Evolutionary conservation across 345 rosid species (phyloP), one percentile per base, ranked within the genome.

Genomic region (Melaleuca quinquenervia): DNA sequence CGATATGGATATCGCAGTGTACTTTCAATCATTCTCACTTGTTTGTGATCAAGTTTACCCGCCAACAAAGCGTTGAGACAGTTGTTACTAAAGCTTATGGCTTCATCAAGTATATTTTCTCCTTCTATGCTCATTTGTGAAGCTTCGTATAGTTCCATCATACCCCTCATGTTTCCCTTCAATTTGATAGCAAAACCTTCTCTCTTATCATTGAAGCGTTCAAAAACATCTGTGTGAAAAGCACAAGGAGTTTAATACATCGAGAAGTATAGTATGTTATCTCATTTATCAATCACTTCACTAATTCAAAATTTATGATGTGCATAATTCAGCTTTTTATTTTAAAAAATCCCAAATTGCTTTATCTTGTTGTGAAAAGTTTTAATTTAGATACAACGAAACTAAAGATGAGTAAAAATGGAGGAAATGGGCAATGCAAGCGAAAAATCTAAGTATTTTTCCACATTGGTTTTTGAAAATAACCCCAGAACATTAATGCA

Each of bases 101-200:
- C 89, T 82, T 88, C 89, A 26, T 90, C 89, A 11, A 91, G 94
- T 62, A 55, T 84, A 84, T 90, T 86, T 89, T 93, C 96, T 27
- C 91, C 95, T 36, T 82, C 88, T 21, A 89, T 76, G 52, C 90
- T 85, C 21, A 94, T 87, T 36, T 92, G 91, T 36, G 94, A 89
- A 82, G 96, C 95, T 88, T 93, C 94, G 50, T 84, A 91, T 82
- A 91, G 52, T 24, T 82, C 89, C 83, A 89, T 87, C 64, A 91
- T 29, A 11, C 91, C 91, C 85, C 82, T 48, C 8, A 80, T 80
- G 51, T 80, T 50, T 80, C 27, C 51, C 51, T 50, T 49, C 6
- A 56, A 27, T 56, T 24, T 80, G 52, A 48, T 80, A 0, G 0
- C 83, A 56, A 56, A 56, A 56, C 52, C 51, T 80, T 91, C 21